Base-by-base conservation (phyloP, 495 filamentous ascomycete species). In the Apiosordaria backusii region DNA sequence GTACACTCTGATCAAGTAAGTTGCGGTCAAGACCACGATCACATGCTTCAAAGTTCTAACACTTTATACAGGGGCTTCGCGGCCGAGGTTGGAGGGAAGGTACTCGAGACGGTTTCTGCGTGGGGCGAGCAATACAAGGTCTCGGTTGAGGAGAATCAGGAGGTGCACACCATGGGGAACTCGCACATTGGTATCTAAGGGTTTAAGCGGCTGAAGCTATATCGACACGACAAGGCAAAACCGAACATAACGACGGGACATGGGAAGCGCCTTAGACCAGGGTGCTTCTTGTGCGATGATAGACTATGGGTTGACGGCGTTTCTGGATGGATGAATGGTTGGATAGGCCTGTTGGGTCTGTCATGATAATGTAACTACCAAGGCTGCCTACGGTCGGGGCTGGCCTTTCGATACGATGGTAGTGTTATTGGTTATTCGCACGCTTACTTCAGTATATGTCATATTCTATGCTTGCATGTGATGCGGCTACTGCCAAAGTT, bases 101-200 rank as follows among this genome's bases (percentile, higher is more conserved):
- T 86, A n/a, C 76, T 96, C 50, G 82, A 90, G 65, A 84, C 82
- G 5, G 84, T 96, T n/a, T 84, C 88, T 60, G 83, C 85, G 0
- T 80, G 85, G 78, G 88, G 89, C 24, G 75, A 82, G 27, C 73
- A 87, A 61, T 89, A 90, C 75, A 80, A 86, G 53, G 87, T 89
- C 1, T 75, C 83, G 10, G 87, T 97, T 60, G 92, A 97, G 73
- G 89, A 92, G 67, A 92, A 96, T 71, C 78, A 88, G 70, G 67
- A 69, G 55, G 67, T 69, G 5, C 67, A 69, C 57, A 57, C 50
- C 29, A 66, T 66, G 67, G 67, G 60, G 10, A 54, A 54, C 22
- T 26, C 27, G 25, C 45, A 52, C 54, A 35, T 69, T 16, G 65
- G 57, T 59, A 50, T 61, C 59, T 61, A 21, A 45, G 19, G 21